Conservation (phyloP, 129 eudicot genomes). For the Lactuca saligna region DNA sequence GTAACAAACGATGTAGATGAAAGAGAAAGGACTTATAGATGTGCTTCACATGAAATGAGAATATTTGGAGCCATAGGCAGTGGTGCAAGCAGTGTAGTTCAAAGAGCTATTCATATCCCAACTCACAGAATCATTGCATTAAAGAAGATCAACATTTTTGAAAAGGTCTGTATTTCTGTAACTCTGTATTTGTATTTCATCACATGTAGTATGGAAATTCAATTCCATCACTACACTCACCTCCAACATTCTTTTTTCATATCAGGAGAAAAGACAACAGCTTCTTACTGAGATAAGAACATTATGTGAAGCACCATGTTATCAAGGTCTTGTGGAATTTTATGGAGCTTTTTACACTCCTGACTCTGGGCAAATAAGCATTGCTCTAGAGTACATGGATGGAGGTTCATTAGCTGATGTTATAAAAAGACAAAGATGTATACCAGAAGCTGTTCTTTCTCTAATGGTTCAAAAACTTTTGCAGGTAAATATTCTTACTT, state of each 20-base stretch:
- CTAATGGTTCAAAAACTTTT: slow-evolving; percentile 78
- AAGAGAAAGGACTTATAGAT: slow-evolving; percentile 70
- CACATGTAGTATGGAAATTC: background rate
- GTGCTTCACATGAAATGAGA: slow-evolving; percentile 98
- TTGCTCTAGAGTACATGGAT: slow-evolving; percentile 97
- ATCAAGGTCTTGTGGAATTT: slow-evolving; percentile 92
- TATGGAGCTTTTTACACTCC: slow-evolving; percentile 97
- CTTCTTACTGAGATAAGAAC: slow-evolving; percentile 94
- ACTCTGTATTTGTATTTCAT: background rate
- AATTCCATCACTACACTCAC: background rate
- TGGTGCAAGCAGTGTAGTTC: slow-evolving; percentile 99
- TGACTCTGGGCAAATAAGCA: slow-evolving; percentile 97
- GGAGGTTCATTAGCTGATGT: slow-evolving; percentile 96
- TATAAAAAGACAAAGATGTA: slow-evolving; percentile 50
- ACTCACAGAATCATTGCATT: slow-evolving; percentile 91
- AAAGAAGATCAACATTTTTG: slow-evolving; percentile 93
- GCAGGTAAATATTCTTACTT: slow-evolving; percentile 39
- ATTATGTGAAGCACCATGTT: slow-evolving; percentile 92
- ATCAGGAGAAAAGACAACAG: slow-evolving; percentile 93
- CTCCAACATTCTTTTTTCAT: background rate
- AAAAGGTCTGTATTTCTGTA: slow-evolving; percentile 50
- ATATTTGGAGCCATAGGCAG: slow-evolving; percentile 92
- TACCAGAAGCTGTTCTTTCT: slow-evolving; percentile 89
- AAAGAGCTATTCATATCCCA: slow-evolving; percentile 94
- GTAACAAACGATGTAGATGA: slow-evolving; percentile 56